Base-by-base conservation (phyloP, 805 yeast genomes). In the Kluyveromyces nonfermentans region DNA sequence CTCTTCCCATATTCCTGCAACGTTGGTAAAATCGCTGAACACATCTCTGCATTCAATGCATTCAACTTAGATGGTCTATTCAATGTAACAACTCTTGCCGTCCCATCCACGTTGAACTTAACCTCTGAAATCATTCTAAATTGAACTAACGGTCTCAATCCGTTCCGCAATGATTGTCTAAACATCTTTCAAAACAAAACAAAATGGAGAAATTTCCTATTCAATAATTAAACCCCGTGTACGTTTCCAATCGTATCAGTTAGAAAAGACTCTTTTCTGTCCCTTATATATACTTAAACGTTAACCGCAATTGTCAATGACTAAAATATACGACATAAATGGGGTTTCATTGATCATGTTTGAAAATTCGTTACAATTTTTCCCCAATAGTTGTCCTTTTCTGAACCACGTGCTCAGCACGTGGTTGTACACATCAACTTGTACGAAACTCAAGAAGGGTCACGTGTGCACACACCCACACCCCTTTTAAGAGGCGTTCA, bases 1-100 rank as follows among this genome's bases (percentile, higher is more conserved):
- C 87, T 77, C 57, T 84, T 83, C 41, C 85, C 70, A 65, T 81
- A 88, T 61, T 89, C 96, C 37, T 73, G 60, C 48, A 88, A 67
- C 33, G 95, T 75, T 18, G 93, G 87, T 32, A 75, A 68, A 48
- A 90, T 80, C 53, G 77, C 72, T 30, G 71, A 60, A 47, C 86
- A 78, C 95, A 90, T 89, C 45, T 77, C 75, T 20, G 75, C 69
- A 62, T 78, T 83, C 52, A 90, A 70, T 5, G 97, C 90, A 67
- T 90, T 93, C 57, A 93, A 75, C 61, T 90, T 90, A 44, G 71
- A 60, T 18, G 89, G 81, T 47, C 97, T 76, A 69, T 90, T 86
- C 51, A 90, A 71, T 7, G 83, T 74, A 52, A 89, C 70, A 32
- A 85, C 67, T 49, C 96, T 77, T 10, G 93, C 79, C 40, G 79